phyloP scores from a whole-genome alignment of 176 grass and related monocot species.

The Tillandsia fasciculata region DNA sequence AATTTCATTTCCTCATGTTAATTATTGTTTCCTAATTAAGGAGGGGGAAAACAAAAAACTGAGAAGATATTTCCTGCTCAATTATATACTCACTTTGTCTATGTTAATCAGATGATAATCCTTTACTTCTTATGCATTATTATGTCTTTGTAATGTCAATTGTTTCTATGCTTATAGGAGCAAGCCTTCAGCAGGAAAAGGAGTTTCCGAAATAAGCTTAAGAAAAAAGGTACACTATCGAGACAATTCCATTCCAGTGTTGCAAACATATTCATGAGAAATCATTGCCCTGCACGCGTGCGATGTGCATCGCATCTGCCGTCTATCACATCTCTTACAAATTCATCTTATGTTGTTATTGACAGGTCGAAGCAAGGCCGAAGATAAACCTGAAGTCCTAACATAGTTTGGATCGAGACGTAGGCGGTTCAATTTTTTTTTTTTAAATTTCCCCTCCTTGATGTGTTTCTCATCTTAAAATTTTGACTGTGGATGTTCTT shows the following conservation, averaged over 20 bases:
- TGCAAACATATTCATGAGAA: background rate
- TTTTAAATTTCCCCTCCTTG: too few relatives aligned
- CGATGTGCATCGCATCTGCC: too few relatives aligned
- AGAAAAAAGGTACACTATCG: conserved; percentile 45
- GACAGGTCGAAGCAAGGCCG: conserved; percentile 18
- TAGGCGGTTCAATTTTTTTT: background rate
- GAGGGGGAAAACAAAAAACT: conserved; percentile 11
- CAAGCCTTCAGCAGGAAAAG: conserved; percentile 93
- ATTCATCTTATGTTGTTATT: background rate
- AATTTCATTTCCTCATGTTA: background rate
- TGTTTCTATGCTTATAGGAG: conserved; percentile 34
- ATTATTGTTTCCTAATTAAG: background rate
- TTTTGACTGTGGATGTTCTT: too few relatives aligned
- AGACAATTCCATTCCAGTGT: background rate
- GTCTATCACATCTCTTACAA: background rate
- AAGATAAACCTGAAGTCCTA: conserved; percentile 11
- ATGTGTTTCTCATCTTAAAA: too few relatives aligned
- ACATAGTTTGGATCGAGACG: conserved; percentile 6
- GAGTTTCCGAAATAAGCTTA: conserved; percentile 94
- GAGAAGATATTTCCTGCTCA: background rate
- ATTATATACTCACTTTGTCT: background rate
- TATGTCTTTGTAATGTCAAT: background rate
- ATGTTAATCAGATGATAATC: background rate
- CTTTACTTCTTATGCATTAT: background rate
- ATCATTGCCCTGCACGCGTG: background rate